phyloP scores from a whole-genome alignment of 2,329 filamentous ascomycete species.

The Talaromyces sp. region DNA sequence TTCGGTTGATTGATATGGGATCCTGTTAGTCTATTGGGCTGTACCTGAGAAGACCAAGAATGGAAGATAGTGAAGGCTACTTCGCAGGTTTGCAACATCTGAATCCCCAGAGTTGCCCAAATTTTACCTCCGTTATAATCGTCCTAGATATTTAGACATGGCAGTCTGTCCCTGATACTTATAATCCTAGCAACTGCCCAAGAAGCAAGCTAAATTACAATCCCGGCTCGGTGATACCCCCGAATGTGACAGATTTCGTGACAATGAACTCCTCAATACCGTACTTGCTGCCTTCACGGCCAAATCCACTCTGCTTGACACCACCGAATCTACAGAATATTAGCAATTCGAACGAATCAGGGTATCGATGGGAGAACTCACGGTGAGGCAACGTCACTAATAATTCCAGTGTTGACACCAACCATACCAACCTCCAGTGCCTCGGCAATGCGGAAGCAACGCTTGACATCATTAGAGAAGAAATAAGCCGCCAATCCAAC shows the following conservation, averaged over 20 bases:
- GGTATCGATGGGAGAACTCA: conserved; percentile 31
- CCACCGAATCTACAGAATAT: conserved; percentile 63
- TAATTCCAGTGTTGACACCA: conserved; percentile 69
- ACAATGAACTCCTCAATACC: conserved; percentile 74
- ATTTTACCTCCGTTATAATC: neutral
- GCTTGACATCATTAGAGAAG: conserved; percentile 65
- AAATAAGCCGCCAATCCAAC: conserved; percentile 95
- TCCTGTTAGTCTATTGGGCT: too few relatives aligned
- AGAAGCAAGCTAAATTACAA: conserved; percentile 7
- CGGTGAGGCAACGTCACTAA: conserved; percentile 54
- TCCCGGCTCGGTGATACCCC: conserved; percentile 58
- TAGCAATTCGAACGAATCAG: conserved; percentile 19
- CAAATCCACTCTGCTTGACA: conserved; percentile 79
- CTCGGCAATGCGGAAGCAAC: conserved; percentile 61
- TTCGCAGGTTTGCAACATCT: neutral
- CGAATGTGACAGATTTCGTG: conserved; percentile 68
- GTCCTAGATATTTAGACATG: neutral
- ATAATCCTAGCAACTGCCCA: neutral
- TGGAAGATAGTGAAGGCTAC: too few relatives aligned
- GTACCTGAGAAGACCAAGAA: too few relatives aligned
- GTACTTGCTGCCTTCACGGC: conserved; percentile 73
- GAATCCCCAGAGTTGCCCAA: neutral
- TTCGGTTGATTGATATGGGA: too few relatives aligned
- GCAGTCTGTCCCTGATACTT: neutral
- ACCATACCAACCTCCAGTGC: conserved; percentile 54